Evolutionary conservation across 2,329 filamentous ascomycete genomes (phyloP).

Genomic region (Nannizzia gypsea): DNA sequence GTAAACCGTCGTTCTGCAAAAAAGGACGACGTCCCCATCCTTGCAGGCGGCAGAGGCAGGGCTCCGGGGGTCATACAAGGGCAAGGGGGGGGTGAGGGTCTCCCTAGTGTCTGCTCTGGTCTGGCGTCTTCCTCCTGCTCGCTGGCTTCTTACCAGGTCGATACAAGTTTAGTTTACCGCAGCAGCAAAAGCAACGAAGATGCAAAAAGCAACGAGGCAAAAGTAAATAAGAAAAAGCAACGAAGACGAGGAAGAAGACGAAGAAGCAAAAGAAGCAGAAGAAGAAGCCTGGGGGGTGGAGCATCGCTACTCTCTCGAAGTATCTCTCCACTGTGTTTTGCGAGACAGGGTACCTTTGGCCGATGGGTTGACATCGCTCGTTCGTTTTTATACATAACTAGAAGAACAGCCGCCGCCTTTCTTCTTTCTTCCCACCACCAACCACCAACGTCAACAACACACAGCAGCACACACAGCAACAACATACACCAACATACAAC

Average conservation of each 20-base stretch:
- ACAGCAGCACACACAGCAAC: no score
- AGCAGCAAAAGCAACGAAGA: no score
- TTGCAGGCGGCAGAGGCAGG: background rate
- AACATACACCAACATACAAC: no score
- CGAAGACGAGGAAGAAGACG: no score
- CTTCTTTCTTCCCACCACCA: background rate
- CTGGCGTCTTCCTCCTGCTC: background rate
- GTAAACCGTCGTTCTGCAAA: background rate
- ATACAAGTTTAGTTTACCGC: background rate
- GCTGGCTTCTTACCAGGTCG: background rate
- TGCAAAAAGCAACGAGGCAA: no score
- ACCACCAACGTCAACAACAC: no score
- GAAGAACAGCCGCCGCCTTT: background rate
- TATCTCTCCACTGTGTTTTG: constrained; percentile 2
- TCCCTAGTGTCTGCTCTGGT: background rate
- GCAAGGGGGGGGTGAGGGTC: background rate
- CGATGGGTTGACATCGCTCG: background rate
- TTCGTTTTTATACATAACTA: background rate
- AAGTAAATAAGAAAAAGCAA: no score
- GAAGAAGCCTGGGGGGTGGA: background rate
- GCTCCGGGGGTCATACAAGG: background rate
- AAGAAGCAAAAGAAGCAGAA: no score
- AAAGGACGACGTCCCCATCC: background rate
- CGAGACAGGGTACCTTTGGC: constrained; percentile 2
- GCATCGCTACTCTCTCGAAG: background rate